Evolutionary conservation across 352 stramenopile species (phyloP).

Genomic region (Phytopythium chamaehyphon): DNA sequence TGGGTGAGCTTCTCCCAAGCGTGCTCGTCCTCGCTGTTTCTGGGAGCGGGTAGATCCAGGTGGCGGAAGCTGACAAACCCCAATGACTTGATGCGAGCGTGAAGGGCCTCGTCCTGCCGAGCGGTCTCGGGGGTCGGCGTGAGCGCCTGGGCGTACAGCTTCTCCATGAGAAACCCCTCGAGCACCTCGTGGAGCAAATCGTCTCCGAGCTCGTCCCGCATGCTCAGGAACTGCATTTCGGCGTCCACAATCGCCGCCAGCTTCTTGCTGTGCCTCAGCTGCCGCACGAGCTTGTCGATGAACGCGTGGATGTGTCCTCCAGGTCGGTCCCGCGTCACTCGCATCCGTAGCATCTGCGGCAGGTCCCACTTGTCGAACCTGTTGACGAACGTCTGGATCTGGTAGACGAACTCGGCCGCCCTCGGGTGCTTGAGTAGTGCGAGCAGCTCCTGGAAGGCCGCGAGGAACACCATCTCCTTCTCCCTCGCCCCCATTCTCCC

Average conservation of each 20-base stretch:
- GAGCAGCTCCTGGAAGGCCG: constrained; percentile 57
- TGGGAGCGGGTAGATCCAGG: constrained; percentile 70
- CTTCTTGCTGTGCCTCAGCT: constrained; percentile 40
- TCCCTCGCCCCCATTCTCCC: constrained; percentile 38
- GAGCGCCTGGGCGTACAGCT: constrained; percentile 74
- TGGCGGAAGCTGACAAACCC: constrained; percentile 83
- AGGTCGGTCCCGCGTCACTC: constrained; percentile 30
- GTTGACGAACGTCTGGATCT: constrained; percentile 77
- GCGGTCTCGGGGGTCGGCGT: constrained; percentile 37
- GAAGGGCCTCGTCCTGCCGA: constrained; percentile 50
- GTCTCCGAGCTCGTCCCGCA: constrained; percentile 30
- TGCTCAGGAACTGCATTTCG: constrained; percentile 20
- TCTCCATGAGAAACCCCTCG: constrained; percentile 90
- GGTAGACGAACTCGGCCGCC: constrained; percentile 68
- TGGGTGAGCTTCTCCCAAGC: constrained; percentile 41
- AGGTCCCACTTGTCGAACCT: constrained; percentile 54
- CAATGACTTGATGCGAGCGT: constrained; percentile 61
- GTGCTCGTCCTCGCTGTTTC: constrained; percentile 21
- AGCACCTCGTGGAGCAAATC: constrained; percentile 64
- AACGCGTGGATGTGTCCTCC: constrained; percentile 63
- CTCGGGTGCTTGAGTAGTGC: constrained; percentile 51
- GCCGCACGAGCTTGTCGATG: constrained; percentile 52
- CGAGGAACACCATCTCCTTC: constrained; percentile 55
- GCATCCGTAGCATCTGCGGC: constrained; percentile 36
- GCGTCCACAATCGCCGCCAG: constrained; percentile 16